Percentiles rank a stretch among this genome's conserved stretches.
Evolutionary conservation across 768 basidiomycete genomes (phyloP).

Genomic region (Hemileccinum impolitum): DNA sequence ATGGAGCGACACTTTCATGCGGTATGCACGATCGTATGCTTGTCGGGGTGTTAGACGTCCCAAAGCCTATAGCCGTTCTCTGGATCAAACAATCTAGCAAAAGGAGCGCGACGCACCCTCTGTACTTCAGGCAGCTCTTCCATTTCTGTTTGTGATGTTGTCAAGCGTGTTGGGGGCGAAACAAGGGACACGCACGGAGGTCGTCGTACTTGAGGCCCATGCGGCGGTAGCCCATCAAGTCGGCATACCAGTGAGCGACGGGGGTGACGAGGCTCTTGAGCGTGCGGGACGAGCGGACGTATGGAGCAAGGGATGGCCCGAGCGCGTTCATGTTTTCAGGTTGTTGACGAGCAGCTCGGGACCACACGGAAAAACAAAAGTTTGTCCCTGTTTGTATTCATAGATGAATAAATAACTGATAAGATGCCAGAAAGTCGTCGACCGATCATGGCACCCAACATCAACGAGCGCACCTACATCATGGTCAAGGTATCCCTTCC

Average conservation of each 20-base stretch:
- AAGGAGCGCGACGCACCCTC: slow-evolving; percentile 47
- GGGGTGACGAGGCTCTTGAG: slow-evolving; percentile 71
- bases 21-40: slow-evolving; percentile 86
- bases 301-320: slow-evolving; percentile 72
- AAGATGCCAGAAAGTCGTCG: slow-evolving; percentile 30
- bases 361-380: slow-evolving; percentile 23
- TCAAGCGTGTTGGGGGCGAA: neutral
- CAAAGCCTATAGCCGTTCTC: slow-evolving; percentile 60
- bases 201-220: slow-evolving; percentile 94
- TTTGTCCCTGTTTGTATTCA: slow-evolving; percentile 43
- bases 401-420: slow-evolving; percentile 16
- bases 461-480: slow-evolving; percentile 90
- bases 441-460: slow-evolving; percentile 33
- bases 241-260: slow-evolving; percentile 78
- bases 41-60: slow-evolving; percentile 74
- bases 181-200: slow-evolving; percentile 58
- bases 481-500: slow-evolving; percentile 83
- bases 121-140: slow-evolving; percentile 80
- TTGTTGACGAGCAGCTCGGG: slow-evolving; percentile 7
- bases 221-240: slow-evolving; percentile 78
- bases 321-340: slow-evolving; percentile 41
- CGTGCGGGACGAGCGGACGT: slow-evolving; percentile 64
- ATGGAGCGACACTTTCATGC: slow-evolving; percentile 78
- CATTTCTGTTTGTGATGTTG: slow-evolving; percentile 43
- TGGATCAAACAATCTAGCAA: neutral